Evolutionary conservation across 805 yeast species (phyloP).

Genomic region (Candida orba): DNA sequence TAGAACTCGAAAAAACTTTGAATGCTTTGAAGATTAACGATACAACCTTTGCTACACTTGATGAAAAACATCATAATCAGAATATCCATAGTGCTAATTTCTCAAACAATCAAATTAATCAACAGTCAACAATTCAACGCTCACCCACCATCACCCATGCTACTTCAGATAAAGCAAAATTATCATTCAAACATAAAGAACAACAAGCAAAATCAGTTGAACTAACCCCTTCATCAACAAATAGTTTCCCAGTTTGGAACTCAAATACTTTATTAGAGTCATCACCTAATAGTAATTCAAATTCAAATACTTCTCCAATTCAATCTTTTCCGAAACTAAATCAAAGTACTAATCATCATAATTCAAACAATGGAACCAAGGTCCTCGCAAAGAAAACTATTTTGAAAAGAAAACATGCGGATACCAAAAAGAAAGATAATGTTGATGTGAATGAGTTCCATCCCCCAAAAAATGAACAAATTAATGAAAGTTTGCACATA

Average conservation of each 20-base stretch:
- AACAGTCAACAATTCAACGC: no score
- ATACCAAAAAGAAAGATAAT: neutral
- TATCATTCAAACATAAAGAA: no score
- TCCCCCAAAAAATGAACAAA: no score
- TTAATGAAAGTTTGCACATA: no score
- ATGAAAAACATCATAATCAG: conserved; percentile 4
- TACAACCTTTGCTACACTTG: conserved; percentile 29
- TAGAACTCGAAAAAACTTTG: conserved; percentile 51
- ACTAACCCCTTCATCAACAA: conserved; percentile 2
- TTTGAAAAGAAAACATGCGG: conserved; percentile 7
- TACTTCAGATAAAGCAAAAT: no score
- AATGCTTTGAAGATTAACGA: conserved; percentile 36
- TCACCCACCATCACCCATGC: no score
- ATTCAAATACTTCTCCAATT: conserved; percentile 1
- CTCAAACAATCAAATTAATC: neutral
- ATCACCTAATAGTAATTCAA: neutral
- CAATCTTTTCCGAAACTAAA: conserved; percentile 3
- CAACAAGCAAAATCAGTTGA: neutral
- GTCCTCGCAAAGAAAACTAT: conserved; percentile 3
- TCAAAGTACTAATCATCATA: neutral
- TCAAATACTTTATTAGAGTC: neutral
- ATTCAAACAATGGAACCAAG: neutral
- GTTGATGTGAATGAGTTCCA: no score
- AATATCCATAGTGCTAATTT: no score
- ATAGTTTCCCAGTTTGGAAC: neutral